phyloP scores from a whole-genome alignment of 352 stramenopile species.

The Globisporangium alternatum region DNA sequence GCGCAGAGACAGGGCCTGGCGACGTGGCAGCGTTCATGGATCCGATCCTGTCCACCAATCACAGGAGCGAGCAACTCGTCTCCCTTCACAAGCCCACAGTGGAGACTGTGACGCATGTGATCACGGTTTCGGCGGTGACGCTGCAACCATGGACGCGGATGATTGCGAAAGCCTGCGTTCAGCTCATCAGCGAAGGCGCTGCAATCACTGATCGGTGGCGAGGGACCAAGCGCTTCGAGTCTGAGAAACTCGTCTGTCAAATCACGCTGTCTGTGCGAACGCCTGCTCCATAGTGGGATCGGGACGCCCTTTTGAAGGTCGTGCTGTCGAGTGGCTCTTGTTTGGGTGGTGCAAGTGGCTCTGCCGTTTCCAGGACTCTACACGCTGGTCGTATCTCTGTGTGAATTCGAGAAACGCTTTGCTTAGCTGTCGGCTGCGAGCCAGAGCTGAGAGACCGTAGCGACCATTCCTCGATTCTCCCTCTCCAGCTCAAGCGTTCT shows the following conservation, averaged over 20 bases:
- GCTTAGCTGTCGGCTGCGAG: too few species aligned
- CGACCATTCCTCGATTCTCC: not conserved
- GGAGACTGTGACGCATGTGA: not conserved
- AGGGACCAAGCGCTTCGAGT: not conserved
- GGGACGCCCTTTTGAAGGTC: too few species aligned
- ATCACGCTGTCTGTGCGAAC: not conserved
- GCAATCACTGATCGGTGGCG: not conserved
- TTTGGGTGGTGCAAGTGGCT: too few species aligned
- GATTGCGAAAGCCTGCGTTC: not conserved
- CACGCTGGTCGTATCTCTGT: too few species aligned
- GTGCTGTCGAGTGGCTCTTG: too few species aligned
- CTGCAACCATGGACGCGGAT: not conserved
- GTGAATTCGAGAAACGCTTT: too few species aligned
- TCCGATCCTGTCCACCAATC: not conserved
- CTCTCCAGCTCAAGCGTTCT: not conserved
- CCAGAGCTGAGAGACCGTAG: too few species aligned
- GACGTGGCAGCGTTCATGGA: not conserved
- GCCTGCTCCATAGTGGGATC: too few species aligned
- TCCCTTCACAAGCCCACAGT: too few species aligned
- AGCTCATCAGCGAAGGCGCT: not conserved
- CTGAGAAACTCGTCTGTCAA: conserved; percentile 3
- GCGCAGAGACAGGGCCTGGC: not conserved
- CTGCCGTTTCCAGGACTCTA: too few species aligned
- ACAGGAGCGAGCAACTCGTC: not conserved
- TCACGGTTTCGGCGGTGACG: not conserved